A percentile compares a stretch with the other conserved stretches of the same genome.
These are phyloP conservation scores for Emericellopsis atlantica DNA, from an alignment of 2,329 filamentous ascomycete genomes.

Conservation along the genomic window DNA sequence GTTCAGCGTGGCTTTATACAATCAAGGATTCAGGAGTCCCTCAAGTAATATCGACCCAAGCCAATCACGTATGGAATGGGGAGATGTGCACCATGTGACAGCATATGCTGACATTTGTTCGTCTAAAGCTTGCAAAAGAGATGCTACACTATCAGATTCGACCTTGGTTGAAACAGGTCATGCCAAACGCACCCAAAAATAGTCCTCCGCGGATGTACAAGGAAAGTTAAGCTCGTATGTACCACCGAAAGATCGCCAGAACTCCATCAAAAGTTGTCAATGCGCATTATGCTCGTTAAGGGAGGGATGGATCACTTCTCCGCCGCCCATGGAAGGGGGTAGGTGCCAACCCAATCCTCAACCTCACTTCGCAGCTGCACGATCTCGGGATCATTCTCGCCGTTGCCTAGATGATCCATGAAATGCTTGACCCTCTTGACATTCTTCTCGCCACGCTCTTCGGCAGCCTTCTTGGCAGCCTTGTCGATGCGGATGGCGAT, in stretches of 20 bases:
- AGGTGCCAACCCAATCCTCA: constrained; percentile 67
- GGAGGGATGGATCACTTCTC: constrained; percentile 10
- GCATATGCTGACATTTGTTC: no score
- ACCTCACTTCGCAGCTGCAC: constrained; percentile 62
- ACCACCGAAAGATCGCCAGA: background rate
- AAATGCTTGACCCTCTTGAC: constrained; percentile 54
- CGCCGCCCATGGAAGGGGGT: constrained; percentile 55
- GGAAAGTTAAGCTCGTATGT: background rate
- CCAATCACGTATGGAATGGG: no score
- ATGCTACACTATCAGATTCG: background rate
- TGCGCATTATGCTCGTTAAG: background rate
- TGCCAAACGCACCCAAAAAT: background rate
- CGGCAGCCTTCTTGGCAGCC: constrained; percentile 54
- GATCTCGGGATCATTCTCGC: constrained; percentile 57
- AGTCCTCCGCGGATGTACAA: constrained; percentile 1
- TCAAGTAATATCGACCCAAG: no score
- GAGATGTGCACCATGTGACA: no score
- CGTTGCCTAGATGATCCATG: constrained; percentile 54
- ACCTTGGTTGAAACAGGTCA: constrained; percentile 1
- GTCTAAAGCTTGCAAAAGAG: background rate
- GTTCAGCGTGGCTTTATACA: no score
- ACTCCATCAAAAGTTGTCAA: background rate
- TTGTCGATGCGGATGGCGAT: constrained; percentile 69
- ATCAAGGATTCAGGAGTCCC: no score
- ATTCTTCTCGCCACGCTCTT: constrained; percentile 54